These are phyloP conservation scores for Stagonosporopsis tanaceti DNA, from an alignment of 2,329 filamentous ascomycete species.

Conservation along the genomic window DNA sequence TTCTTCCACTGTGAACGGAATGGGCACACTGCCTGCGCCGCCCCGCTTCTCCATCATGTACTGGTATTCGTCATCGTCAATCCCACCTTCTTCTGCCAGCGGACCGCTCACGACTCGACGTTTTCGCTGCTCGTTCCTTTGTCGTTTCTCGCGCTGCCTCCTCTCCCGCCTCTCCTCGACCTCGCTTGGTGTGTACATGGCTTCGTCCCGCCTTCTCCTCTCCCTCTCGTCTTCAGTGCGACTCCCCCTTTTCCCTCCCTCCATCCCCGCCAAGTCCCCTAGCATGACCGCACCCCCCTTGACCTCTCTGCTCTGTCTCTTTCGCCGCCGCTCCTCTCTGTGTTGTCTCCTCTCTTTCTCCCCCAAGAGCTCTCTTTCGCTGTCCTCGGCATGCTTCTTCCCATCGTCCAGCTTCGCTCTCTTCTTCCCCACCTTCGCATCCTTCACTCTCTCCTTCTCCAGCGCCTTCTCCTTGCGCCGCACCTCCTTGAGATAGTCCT, in stretches of 20 bases:
- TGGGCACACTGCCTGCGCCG: constrained; percentile 46
- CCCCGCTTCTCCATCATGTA: constrained; percentile 54
- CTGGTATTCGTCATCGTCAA: constrained; percentile 48
- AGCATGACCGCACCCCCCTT: constrained; percentile 20
- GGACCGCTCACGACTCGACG: constrained; percentile 57
- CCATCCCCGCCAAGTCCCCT: constrained; percentile 28
- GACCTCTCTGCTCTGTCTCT: constrained; percentile 33
- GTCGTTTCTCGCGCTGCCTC: constrained; percentile 52
- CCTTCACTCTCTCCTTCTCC: constrained; percentile 45
- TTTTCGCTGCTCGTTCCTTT: constrained; percentile 43
- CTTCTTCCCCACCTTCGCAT: constrained; percentile 43
- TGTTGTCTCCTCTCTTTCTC: constrained; percentile 33
- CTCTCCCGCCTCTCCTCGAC: constrained; percentile 49
- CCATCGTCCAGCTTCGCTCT: constrained; percentile 37
- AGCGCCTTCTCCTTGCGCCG: constrained; percentile 45
- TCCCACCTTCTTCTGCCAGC: constrained; percentile 54
- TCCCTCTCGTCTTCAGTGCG: constrained; percentile 43
- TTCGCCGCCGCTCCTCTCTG: constrained; percentile 26
- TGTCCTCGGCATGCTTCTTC: constrained; percentile 43
- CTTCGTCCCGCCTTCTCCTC: constrained; percentile 27
- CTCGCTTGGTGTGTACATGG: constrained; percentile 50
- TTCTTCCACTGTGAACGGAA: constrained; percentile 51
- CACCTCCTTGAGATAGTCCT: constrained; percentile 49
- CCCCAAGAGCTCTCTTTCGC: constrained; percentile 28
- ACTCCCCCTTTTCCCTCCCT: constrained; percentile 34